Evolutionary conservation across 345 rosid genomes (phyloP), one percentile per base, ranked within the genome.

Genomic region (Erysimum cheiranthoides): DNA sequence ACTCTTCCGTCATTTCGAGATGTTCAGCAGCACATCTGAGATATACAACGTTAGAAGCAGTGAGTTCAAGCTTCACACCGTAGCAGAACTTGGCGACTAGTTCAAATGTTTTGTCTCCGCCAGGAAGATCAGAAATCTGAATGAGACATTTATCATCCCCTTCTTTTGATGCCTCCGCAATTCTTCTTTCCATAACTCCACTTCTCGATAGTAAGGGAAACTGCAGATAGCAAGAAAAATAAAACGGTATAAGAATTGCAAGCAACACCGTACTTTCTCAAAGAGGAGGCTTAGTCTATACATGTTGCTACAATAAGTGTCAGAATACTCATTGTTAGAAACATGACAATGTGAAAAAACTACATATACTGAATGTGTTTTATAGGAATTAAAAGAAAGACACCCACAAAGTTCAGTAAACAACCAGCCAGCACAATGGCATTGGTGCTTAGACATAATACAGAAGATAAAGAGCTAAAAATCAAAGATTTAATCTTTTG

Each of bases 201-300:
- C 99, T 95, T 85, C 93, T 86, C 49, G 98, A 95, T 58, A 92
- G 96, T 81, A 95, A 68, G 16, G 99, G 99, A 75, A 95, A 95
- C 99, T 95, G 92, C 86, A 81, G 32, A 59, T 45, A 43, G 67
- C 54, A 58, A 28, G 16, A 34, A 14, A n/a, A 0, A 45, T 2
- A 34, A 28, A 64, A 47, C 34, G 21, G 17, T 45, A 32, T 49
- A 50, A 70, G 82, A 78, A 65, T 10, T 8, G 73, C 39, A 63
- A 18, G 11, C 45, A 31, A 36, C 17, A 58, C 10, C n/a, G 39
- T 36, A 3, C 2, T 63, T 80, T 47, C 60, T 47, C 76, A 76
- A 34, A 45, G 60, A n/a, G 1, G 25, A 31, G 34, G 54, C 27
- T 63, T 31, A 62, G 47, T 34, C 10, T 4, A 63, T 13, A 66